Evolutionary conservation across 495 filamentous ascomycete genomes (phyloP).

Genomic region (Tuber calosporum): DNA sequence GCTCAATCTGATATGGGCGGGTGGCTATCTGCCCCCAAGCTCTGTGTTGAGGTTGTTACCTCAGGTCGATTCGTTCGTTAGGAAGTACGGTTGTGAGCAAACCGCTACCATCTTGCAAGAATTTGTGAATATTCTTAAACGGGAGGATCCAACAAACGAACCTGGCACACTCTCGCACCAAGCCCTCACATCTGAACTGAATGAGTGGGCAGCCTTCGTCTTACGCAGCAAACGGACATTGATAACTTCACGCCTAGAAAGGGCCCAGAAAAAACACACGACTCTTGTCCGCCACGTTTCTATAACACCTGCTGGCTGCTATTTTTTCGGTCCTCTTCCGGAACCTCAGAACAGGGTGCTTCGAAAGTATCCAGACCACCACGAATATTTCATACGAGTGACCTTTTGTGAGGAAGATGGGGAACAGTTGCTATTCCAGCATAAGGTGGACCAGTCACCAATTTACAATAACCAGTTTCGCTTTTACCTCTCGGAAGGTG

Average conservation of each 20-base stretch:
- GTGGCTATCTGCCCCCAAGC: conserved; percentile 34
- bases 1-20: conserved; percentile 33
- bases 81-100: conserved; percentile 9
- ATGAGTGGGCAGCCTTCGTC: conserved; percentile 42
- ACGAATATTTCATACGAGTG: conserved; percentile 62
- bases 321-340: conserved; percentile 61
- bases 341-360: conserved; percentile 70
- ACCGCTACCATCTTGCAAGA: conserved; percentile 23
- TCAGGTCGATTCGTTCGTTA: conserved; percentile 13
- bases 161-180: conserved; percentile 44
- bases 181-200: conserved; percentile 47
- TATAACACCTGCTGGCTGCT: conserved; percentile 63
- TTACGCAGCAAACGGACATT: conserved; percentile 28
- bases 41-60: conserved; percentile 30
- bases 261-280: conserved; percentile 31
- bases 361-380: conserved; percentile 57
- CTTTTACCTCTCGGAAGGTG: conserved; percentile 40
- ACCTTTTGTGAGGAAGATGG: conserved; percentile 68
- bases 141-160: conserved; percentile 40
- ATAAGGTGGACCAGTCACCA: conserved; percentile 48
- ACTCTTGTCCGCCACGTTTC: conserved; percentile 53
- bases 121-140: conserved; percentile 24
- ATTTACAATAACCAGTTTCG: conserved; percentile 55
- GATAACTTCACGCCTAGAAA: conserved; percentile 25
- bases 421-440: conserved; percentile 53